Evolutionary conservation across 179 eudicot species (phyloP).

Genomic region (Nepenthes alata): DNA sequence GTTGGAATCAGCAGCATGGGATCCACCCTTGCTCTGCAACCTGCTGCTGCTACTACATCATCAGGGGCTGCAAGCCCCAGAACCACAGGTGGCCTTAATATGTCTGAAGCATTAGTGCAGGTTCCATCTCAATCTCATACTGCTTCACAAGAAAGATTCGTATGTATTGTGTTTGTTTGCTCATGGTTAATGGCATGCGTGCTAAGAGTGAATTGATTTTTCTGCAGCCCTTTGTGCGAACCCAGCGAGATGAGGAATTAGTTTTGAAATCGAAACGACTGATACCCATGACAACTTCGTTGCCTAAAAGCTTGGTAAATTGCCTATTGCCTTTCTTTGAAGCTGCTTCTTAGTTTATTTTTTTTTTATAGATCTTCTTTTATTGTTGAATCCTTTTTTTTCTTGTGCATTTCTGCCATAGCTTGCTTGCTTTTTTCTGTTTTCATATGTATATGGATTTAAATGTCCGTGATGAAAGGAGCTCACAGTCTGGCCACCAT

Average conservation of each 20-base stretch:
- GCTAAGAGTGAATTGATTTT: constrained; percentile 6
- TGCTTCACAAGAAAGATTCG: constrained; percentile 37
- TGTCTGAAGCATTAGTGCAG: constrained; percentile 79
- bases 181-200: background rate
- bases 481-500: background rate
- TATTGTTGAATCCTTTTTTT: no score
- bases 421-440: no score
- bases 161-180: background rate
- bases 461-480: background rate
- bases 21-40: constrained; percentile 21
- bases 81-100: constrained; percentile 33
- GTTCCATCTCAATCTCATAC: constrained; percentile 40
- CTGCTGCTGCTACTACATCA: constrained; percentile 15
- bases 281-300: constrained; percentile 66
- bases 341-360: background rate
- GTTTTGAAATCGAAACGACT: constrained; percentile 65
- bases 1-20: constrained; percentile 22
- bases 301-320: constrained; percentile 58
- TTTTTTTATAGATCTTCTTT: no score
- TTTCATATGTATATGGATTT: background rate
- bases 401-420: background rate
- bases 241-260: constrained; percentile 63
- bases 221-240: constrained; percentile 31
- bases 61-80: constrained; percentile 11
- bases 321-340: background rate